These are phyloP conservation scores for Sapria himalayana DNA, from an alignment of 345 rosid genomes.

Conservation along the genomic window DNA sequence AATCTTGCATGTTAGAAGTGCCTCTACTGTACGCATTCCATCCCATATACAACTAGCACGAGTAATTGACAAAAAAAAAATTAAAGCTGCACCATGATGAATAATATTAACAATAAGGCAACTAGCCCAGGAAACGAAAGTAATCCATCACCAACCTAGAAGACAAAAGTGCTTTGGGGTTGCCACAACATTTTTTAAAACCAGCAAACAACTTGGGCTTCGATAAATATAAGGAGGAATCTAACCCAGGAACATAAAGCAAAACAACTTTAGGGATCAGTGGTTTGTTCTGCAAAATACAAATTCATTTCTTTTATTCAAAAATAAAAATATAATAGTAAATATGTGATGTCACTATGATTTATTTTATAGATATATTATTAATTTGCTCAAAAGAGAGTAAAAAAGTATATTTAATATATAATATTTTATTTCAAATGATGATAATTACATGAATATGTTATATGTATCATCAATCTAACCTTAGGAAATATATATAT, in stretches of 20 bases:
- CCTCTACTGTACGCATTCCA: constrained; percentile 58
- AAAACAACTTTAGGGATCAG: constrained; percentile 73
- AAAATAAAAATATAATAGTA: not conserved
- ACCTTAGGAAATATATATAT: too few relatives aligned
- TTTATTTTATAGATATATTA: too few relatives aligned
- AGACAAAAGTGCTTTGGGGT: constrained; percentile 57
- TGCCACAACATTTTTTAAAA: constrained; percentile 51
- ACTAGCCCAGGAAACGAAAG: constrained; percentile 5
- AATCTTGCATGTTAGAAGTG: constrained; percentile 56
- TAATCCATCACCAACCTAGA: constrained; percentile 37
- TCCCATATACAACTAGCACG: constrained; percentile 64
- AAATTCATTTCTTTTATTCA: constrained; percentile 3
- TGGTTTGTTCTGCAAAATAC: constrained; percentile 64
- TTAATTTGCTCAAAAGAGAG: too few relatives aligned
- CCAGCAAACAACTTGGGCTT: constrained; percentile 42
- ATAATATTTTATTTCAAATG: too few relatives aligned
- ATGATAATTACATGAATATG: too few relatives aligned
- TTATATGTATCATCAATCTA: too few relatives aligned
- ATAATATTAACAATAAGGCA: not conserved
- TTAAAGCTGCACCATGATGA: not conserved
- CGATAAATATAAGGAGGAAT: constrained; percentile 65
- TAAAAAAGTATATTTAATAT: too few relatives aligned
- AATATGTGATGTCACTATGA: not conserved
- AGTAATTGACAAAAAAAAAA: constrained; percentile 10
- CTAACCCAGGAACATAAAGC: constrained; percentile 88